Base-by-base conservation (phyloP, 2,329 filamentous ascomycete genomes). In the Xylariaceae sp. region DNA sequence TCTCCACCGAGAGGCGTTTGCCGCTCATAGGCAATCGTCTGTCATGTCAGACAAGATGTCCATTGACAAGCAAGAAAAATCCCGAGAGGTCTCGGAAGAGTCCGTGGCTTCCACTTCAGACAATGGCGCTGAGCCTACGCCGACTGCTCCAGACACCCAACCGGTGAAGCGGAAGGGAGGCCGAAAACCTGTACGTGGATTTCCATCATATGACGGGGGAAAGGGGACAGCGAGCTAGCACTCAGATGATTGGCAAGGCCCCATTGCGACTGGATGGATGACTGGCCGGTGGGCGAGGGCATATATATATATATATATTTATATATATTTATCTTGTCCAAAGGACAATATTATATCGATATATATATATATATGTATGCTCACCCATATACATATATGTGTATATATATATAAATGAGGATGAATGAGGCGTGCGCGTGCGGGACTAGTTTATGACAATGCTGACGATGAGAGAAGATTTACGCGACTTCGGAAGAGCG, bases 401-500 rank as follows among this genome's bases (percentile, higher is more conserved):
- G 8, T 26, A n/a, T 16, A 16, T 43, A 43, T n/a, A 43, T 10
- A 43, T 12, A 40, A 18, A 7, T 16, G n/a, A 16, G 41, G 12
- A 26, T 43, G 13, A 21, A 26, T 26, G 41, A 29, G 41, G 41
- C 21, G 21, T 43, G 13, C 22, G 41, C 32, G 21, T 7, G 10
- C 29, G 16, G 19, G 18, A 34, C 19, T 21, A 21, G n/a, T 32
- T 13, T 30, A 16, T 4, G 10, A n/a, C 5, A 16, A 55, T 48
- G 44, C 62, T 64, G 48, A 65, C 61, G 16, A 9, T 12, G 26
- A 47, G 40, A 39, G 56, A 63, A 96, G 92, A 96, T 96, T 61
- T 99, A 99, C 80, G 94, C 94, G 51, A 99, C 94, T 34, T 97
- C 94, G 10, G 94, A 99, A 73, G 94, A 99, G 74, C 86, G 94